These are phyloP conservation scores for Populus hybrid DNA, from an alignment of 441 rosid species.

Conservation along the genomic window DNA sequence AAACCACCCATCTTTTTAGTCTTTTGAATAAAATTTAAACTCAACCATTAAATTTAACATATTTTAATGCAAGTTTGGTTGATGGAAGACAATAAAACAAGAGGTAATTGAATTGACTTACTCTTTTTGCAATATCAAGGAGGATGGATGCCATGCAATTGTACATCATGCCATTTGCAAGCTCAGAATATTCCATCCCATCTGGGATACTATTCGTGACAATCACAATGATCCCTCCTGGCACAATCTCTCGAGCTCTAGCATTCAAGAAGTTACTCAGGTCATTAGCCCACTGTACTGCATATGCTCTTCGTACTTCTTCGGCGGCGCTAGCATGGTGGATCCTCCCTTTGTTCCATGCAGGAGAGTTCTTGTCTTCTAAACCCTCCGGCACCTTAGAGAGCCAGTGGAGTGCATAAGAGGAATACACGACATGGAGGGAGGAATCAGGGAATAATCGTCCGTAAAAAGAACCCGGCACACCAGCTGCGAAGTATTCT, in stretches of 20 bases:
- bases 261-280: conserved; percentile 23
- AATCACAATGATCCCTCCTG: conserved; percentile 24
- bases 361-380: conserved; percentile 20
- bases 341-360: conserved; percentile 37
- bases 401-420: conserved; percentile 36
- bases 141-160: conserved; percentile 10
- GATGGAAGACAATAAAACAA: background rate
- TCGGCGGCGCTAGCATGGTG: conserved; percentile 22
- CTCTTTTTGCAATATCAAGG: conserved; percentile 21
- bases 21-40: no score
- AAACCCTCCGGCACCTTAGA: conserved; percentile 26
- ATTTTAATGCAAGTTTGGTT: background rate
- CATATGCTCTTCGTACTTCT: conserved; percentile 23
- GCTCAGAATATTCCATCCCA: conserved; percentile 17
- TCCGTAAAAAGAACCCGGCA: conserved; percentile 31
- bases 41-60: no score
- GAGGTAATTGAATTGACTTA: background rate
- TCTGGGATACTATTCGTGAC: conserved; percentile 8
- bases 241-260: conserved; percentile 30
- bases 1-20: no score
- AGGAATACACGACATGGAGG: conserved; percentile 30
- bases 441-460: conserved; percentile 33
- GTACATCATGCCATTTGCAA: conserved; percentile 26
- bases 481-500: conserved; percentile 20
- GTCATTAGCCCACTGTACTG: conserved; percentile 23